Percentiles rank a stretch among this genome's conserved stretches.
phyloP scores from a whole-genome alignment of 2,329 filamentous ascomycete species.

The Clathrospora elynae region DNA sequence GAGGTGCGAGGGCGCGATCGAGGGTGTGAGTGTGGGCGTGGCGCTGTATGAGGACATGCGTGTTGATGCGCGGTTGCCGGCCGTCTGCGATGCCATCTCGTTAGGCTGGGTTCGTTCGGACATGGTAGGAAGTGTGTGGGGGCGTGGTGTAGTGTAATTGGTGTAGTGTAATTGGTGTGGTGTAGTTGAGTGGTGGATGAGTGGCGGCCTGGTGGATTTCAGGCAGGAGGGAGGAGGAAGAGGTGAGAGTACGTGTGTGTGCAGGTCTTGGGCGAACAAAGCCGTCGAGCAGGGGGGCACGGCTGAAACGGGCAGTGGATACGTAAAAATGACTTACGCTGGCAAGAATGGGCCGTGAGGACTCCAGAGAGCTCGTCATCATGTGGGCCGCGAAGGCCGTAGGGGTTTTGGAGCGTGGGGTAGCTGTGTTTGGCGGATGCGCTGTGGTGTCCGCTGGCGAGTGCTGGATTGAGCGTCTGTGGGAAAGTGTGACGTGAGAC shows the following conservation, averaged over 20 bases:
- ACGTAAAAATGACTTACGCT: constrained; percentile 43
- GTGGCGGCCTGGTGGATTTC: constrained; percentile 9
- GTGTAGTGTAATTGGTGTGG: neutral
- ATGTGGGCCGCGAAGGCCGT: constrained; percentile 15
- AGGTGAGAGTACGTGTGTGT: constrained; percentile 1
- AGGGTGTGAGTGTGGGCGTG: constrained; percentile 57
- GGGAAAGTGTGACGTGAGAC: neutral
- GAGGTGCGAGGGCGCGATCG: constrained; percentile 54
- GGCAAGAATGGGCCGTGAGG: constrained; percentile 49
- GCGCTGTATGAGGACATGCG: constrained; percentile 59
- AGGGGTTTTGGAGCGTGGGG: constrained; percentile 12
- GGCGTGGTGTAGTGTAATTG: constrained; percentile 3
- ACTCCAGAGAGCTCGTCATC: constrained; percentile 50
- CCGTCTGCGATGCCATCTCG: constrained; percentile 36
- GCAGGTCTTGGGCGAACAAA: constrained; percentile 18
- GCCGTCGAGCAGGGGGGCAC: constrained; percentile 26
- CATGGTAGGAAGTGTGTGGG: constrained; percentile 23
- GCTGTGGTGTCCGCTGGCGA: constrained; percentile 1
- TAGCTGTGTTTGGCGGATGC: constrained; percentile 3
- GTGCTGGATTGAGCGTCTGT: constrained; percentile 4
- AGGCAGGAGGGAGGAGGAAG: constrained; percentile 4
- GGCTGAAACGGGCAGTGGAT: constrained; percentile 39
- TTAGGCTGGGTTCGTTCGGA: constrained; percentile 34
- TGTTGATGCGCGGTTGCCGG: constrained; percentile 48
- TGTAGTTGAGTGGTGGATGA: constrained; percentile 1